Conservation (phyloP, 2,329 filamentous ascomycete species). For the Aotearoamyces nothofagi region DNA sequence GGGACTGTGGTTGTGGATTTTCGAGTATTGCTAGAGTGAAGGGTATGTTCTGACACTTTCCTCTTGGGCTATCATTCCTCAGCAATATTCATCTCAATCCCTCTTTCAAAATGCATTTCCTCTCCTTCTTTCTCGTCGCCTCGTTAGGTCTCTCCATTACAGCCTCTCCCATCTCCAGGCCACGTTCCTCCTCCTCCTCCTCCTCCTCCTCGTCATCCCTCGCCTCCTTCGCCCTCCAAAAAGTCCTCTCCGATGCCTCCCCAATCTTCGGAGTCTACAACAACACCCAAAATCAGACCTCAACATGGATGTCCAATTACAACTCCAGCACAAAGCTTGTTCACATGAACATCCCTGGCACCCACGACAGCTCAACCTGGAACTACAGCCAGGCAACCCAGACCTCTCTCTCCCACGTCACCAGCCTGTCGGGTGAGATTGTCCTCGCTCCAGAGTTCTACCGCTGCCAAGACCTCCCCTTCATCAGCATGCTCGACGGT, state of each 20-base stretch:
- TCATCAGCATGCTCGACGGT: conserved; percentile 25
- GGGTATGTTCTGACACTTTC: too few species aligned
- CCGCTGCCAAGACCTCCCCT: conserved; percentile 25
- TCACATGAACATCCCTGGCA: conserved; percentile 33
- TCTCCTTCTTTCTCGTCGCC: too few species aligned
- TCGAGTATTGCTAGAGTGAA: too few species aligned
- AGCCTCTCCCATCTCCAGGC: too few species aligned
- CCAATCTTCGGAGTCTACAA: conserved; percentile 26
- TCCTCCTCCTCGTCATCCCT: conserved; percentile 8
- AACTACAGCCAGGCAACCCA: conserved; percentile 30
- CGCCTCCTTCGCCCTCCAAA: conserved; percentile 23
- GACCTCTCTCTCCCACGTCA: conserved; percentile 23
- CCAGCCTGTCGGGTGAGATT: conserved; percentile 22
- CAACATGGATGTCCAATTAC: conserved; percentile 30
- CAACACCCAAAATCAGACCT: conserved; percentile 11
- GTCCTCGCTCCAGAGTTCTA: conserved; percentile 19
- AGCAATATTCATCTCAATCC: too few species aligned
- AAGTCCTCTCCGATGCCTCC: conserved; percentile 25
- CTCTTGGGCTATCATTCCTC: too few species aligned
- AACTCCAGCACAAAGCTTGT: conserved; percentile 26
- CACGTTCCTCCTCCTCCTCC: too few species aligned
- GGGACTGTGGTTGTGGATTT: too few species aligned
- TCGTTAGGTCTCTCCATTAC: too few species aligned
- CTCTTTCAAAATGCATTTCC: too few species aligned
- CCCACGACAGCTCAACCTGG: conserved; percentile 34